A percentile compares a stretch with the other conserved stretches of the same genome.
phyloP scores from a whole-genome alignment of 2,329 filamentous ascomycete species.

The Tothia fuscella region DNA sequence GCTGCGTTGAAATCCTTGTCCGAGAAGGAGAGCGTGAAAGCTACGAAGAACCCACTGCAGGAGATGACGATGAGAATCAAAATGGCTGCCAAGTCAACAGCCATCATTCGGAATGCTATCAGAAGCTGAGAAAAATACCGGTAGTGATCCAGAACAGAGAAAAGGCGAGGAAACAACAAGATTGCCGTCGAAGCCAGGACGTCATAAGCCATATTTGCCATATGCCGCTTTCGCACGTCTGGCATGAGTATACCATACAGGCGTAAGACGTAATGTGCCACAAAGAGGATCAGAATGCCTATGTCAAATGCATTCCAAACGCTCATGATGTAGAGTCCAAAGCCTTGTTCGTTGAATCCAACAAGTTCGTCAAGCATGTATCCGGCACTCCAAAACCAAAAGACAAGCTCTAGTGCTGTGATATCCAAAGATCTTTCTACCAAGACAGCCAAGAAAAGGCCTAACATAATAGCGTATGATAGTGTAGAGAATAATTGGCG shows the following conservation, averaged over 20 bases:
- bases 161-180: constrained; percentile 77
- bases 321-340: constrained; percentile 92
- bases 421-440: constrained; percentile 64
- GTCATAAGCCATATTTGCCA: constrained; percentile 82
- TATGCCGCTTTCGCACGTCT: constrained; percentile 52
- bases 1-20: constrained; percentile 57
- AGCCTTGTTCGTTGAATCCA: constrained; percentile 92
- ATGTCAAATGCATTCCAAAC: constrained; percentile 96
- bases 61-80: constrained; percentile 73
- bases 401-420: constrained; percentile 72
- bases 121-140: constrained; percentile 91
- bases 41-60: constrained; percentile 91
- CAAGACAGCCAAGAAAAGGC: constrained; percentile 74
- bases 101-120: constrained; percentile 91
- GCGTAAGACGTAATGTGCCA: constrained; percentile 81
- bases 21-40: constrained; percentile 71
- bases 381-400: constrained; percentile 96
- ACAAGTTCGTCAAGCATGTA: constrained; percentile 96
- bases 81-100: constrained; percentile 74
- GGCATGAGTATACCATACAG: constrained; percentile 78
- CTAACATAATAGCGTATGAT: constrained; percentile 74
- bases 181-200: constrained; percentile 88
- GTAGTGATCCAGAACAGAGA: constrained; percentile 88
- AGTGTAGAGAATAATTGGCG: constrained; percentile 80
- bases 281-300: constrained; percentile 73